A percentile compares a stretch with the other conserved stretches of the same genome.
phyloP scores from a whole-genome alignment of 805 yeast species.

The Candida peoriensis region DNA sequence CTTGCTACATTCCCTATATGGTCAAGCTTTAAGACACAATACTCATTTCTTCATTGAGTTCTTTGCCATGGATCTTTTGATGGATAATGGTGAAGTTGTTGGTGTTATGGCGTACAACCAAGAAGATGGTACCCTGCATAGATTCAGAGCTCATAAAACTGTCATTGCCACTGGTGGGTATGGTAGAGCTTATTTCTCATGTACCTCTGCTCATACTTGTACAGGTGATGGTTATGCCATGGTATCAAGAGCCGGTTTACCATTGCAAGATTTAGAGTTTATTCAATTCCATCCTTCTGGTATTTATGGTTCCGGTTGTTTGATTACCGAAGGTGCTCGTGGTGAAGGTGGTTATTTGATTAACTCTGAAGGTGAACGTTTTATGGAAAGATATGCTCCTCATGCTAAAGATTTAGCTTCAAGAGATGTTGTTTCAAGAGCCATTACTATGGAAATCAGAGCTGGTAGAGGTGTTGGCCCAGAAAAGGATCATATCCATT shows the following conservation, averaged over 20 bases:
- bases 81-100: conserved; percentile 92
- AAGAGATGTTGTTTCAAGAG: conserved; percentile 97
- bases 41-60: conserved; percentile 97
- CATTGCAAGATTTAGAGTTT: conserved; percentile 94
- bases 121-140: conserved; percentile 97
- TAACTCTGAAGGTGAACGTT: conserved; percentile 97
- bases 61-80: conserved; percentile 90
- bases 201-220: conserved; percentile 99
- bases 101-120: conserved; percentile 98
- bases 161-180: conserved; percentile 98
- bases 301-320: conserved; percentile 97
- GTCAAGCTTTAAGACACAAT: conserved; percentile 94
- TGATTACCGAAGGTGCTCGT: conserved; percentile 99
- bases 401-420: conserved; percentile 97
- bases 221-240: conserved; percentile 99
- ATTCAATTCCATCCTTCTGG: conserved; percentile 99
- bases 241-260: conserved; percentile 98
- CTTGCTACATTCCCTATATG: conserved; percentile 88
- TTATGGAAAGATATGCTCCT: conserved; percentile 99
- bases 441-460: conserved; percentile 97
- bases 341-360: conserved; percentile 99
- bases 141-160: conserved; percentile 96
- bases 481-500: conserved; percentile 87
- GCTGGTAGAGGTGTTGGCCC: conserved; percentile 99
- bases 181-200: conserved; percentile 97